These are phyloP conservation scores for Trichoderma atroviride DNA, from an alignment of 2,329 filamentous ascomycete species.

Conservation along the genomic window DNA sequence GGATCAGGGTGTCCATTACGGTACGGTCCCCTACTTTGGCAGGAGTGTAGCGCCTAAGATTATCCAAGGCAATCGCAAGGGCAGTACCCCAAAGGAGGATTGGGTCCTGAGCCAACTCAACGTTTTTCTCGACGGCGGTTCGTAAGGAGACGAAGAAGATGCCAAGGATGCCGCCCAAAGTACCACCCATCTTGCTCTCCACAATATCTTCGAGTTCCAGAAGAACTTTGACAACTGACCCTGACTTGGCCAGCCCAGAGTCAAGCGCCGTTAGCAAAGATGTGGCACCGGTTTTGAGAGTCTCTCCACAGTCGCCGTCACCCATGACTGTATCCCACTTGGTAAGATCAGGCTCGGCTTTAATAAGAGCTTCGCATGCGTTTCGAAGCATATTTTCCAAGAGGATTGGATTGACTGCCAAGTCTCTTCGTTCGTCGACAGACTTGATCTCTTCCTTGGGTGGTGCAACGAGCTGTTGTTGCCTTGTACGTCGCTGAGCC, in stretches of 20 bases:
- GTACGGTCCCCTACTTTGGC: slow-evolving; percentile 60
- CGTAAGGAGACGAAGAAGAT: slow-evolving; percentile 57
- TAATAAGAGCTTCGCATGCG: slow-evolving; percentile 56
- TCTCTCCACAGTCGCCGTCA: slow-evolving; percentile 68
- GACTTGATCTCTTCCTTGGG: slow-evolving; percentile 40
- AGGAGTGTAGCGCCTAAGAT: slow-evolving; percentile 55
- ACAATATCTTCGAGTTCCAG: slow-evolving; percentile 56
- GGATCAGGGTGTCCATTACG: slow-evolving; percentile 60
- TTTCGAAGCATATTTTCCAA: slow-evolving; percentile 59
- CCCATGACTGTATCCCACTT: slow-evolving; percentile 66
- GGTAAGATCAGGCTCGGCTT: slow-evolving; percentile 64
- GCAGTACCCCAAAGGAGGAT: slow-evolving; percentile 49
- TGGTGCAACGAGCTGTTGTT: slow-evolving; percentile 48
- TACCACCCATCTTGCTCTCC: slow-evolving; percentile 59
- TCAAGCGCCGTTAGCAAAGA: slow-evolving; percentile 52
- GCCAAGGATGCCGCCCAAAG: slow-evolving; percentile 55
- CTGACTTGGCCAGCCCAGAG: slow-evolving; percentile 43
- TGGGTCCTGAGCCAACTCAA: slow-evolving; percentile 38
- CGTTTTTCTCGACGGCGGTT: slow-evolving; percentile 45
- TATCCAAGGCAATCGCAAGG: slow-evolving; percentile 47
- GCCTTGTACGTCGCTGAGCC: slow-evolving; percentile 40
- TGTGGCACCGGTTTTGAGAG: slow-evolving; percentile 56
- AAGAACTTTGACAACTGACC: slow-evolving; percentile 53
- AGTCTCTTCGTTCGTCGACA: slow-evolving; percentile 46
- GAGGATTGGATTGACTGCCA: slow-evolving; percentile 53